Evolutionary conservation across 768 basidiomycete genomes (phyloP), one percentile per base, ranked within the genome.

Genomic region (Leccinum rimulosum): DNA sequence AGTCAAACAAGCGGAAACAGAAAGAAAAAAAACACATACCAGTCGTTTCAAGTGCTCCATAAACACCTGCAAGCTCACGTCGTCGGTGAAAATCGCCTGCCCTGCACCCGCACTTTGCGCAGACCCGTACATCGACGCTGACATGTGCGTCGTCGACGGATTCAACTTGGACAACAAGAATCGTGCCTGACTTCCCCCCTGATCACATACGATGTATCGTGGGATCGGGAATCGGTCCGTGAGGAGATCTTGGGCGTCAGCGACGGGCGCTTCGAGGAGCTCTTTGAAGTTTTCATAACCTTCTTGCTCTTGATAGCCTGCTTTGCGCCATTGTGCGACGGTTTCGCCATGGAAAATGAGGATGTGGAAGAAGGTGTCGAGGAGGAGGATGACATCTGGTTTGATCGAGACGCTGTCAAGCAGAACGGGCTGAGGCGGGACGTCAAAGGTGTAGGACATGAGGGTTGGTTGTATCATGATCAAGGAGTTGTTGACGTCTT

Each of bases 401-500:
- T 96, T 95, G 77, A 98, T 98, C 52, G 96, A 98, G 49, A 99
- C 88, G 54, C 93, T 95, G 78, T 99, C 97, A 33, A 99, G 86
- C 19, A 99, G 80, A 33, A 98, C 96, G 17, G 97, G 97, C 66
- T 95, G 92, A 14, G 97, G 88, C 10, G 86, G 83, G 3, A 86
- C 84, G 70, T 99, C 97, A 71, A 98, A 91, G 8, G 90, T 89
- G 75, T 98, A 99, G 3, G 95, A 95, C 95, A 98, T 98, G 53
- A 99, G 84, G 8, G 97, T 99, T 3, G 97, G 97, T 74, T 99
- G 97, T 53, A 99, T 99, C 97, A 98, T 98, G 75, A 98, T 97
- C 58, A 99, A 77, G 14, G 96, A 98, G 75, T 98, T 98, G 81
- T 98, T 98, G 68, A 98, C 96, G 69, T 99, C 97, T 75, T 95